Evolutionary conservation across 352 stramenopile genomes (phyloP).

Genomic region (Pythium dissimile): DNA sequence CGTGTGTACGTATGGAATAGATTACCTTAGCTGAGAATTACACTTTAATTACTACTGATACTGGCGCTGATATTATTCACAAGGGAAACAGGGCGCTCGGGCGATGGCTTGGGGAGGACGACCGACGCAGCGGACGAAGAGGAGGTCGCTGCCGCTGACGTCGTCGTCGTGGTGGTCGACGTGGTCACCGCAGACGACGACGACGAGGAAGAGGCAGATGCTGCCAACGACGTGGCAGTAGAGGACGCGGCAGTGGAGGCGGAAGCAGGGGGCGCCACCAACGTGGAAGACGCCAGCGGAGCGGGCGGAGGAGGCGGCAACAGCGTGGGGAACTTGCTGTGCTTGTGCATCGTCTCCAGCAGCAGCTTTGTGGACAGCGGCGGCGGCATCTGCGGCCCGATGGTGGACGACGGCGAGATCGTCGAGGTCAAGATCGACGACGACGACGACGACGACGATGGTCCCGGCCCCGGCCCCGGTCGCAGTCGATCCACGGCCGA

Average conservation of each 20-base stretch:
- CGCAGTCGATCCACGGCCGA: constrained; percentile 4
- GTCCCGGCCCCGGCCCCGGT: no score
- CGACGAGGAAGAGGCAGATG: background rate
- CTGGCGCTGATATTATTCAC: constrained; percentile 28
- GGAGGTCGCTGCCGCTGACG: background rate
- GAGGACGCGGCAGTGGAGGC: background rate
- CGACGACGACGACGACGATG: background rate
- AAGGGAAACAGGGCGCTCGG: constrained; percentile 4
- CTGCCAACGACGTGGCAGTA: background rate
- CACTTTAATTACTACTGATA: constrained; percentile 34
- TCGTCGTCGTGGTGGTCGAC: background rate
- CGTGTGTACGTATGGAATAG: constrained; percentile 17
- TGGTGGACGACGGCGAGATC: constrained; percentile 13
- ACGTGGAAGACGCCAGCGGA: background rate
- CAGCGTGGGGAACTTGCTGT: constrained; percentile 22
- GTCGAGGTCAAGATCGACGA: constrained; percentile 10
- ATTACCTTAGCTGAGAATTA: constrained; percentile 24
- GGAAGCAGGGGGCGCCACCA: background rate
- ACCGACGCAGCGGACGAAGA: background rate
- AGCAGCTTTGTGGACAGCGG: constrained; percentile 23
- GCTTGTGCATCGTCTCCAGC: constrained; percentile 24
- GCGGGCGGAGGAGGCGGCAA: constrained; percentile 6
- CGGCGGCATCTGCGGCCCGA: constrained; percentile 13
- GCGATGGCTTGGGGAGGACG: constrained; percentile 3
- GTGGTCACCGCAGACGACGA: background rate